Evolutionary conservation across 2,329 filamentous ascomycete genomes (phyloP).

Genomic region (Exophiala phaeomuriformis): DNA sequence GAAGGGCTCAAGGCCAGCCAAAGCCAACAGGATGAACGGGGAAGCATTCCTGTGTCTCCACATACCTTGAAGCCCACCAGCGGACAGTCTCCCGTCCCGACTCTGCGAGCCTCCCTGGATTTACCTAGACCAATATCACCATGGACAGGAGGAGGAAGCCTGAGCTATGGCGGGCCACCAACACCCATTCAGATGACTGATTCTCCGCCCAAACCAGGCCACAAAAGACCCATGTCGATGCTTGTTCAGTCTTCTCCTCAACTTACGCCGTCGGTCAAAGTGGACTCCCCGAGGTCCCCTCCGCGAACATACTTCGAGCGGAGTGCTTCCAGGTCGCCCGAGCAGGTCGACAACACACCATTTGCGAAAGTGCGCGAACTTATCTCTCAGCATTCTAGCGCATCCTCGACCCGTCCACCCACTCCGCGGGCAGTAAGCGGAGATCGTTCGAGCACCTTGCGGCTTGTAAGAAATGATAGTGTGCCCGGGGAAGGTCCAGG

Average conservation of each 20-base stretch:
- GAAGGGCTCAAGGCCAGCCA: constrained; percentile 38
- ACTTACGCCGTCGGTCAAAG: constrained; percentile 36
- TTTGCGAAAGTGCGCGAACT: constrained; percentile 23
- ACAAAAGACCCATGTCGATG: constrained; percentile 45
- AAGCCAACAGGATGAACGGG: constrained; percentile 5
- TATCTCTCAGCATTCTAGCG: constrained; percentile 25
- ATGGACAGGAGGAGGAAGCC: constrained; percentile 31
- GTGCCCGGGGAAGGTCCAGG: neutral
- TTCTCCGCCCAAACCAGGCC: constrained; percentile 55
- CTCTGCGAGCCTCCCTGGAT: constrained; percentile 37
- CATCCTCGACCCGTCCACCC: constrained; percentile 25
- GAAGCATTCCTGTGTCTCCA: constrained; percentile 28
- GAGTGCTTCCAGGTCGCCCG: constrained; percentile 24
- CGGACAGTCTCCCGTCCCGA: constrained; percentile 28
- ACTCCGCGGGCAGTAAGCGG: constrained; percentile 16
- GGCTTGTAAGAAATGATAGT: neutral
- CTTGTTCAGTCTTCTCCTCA: constrained; percentile 37
- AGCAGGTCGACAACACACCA: constrained; percentile 20
- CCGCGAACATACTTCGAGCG: constrained; percentile 31
- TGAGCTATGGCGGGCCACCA: constrained; percentile 21
- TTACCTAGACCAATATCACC: constrained; percentile 36
- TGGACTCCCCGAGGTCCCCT: constrained; percentile 40
- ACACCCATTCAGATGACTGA: constrained; percentile 29
- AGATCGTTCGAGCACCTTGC: constrained; percentile 2
- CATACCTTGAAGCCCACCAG: constrained; percentile 30